phyloP scores from a whole-genome alignment of 73 alveolate species.

The Tetrahymena elliotti region DNA sequence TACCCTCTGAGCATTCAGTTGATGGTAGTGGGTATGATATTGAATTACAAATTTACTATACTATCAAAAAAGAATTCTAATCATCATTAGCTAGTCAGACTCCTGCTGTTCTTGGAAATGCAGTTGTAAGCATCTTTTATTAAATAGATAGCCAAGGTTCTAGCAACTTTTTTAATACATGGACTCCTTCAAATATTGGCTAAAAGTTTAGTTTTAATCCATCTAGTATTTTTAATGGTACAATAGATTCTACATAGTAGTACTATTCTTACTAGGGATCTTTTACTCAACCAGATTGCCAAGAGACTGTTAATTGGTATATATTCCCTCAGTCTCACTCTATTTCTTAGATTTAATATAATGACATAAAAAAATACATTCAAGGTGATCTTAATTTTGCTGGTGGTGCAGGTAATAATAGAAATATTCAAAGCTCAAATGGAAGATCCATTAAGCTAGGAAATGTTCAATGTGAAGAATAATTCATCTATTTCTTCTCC shows the following conservation, averaged over 20 bases:
- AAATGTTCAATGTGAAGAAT: constrained; percentile 35
- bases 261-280: constrained; percentile 37
- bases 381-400: constrained; percentile 12
- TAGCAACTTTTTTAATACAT: neutral
- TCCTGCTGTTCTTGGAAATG: neutral
- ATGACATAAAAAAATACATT: constrained; percentile 1
- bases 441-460: constrained; percentile 33
- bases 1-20: constrained; percentile 28
- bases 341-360: constrained; percentile 4
- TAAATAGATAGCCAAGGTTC: neutral
- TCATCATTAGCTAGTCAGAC: neutral
- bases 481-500: constrained; percentile 44
- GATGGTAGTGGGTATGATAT: constrained; percentile 32
- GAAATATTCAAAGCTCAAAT: constrained; percentile 3
- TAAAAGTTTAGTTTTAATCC: neutral
- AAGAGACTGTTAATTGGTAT: constrained; percentile 40
- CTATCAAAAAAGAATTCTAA: neutral
- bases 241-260: constrained; percentile 18
- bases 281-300: constrained; percentile 22
- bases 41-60: constrained; percentile 9
- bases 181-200: neutral
- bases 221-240: neutral
- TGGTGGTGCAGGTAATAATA: constrained; percentile 17
- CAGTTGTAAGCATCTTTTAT: constrained; percentile 19
- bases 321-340: constrained; percentile 3